phyloP scores from a whole-genome alignment of 768 basidiomycete genomes.

The Leccinellum albellum region DNA sequence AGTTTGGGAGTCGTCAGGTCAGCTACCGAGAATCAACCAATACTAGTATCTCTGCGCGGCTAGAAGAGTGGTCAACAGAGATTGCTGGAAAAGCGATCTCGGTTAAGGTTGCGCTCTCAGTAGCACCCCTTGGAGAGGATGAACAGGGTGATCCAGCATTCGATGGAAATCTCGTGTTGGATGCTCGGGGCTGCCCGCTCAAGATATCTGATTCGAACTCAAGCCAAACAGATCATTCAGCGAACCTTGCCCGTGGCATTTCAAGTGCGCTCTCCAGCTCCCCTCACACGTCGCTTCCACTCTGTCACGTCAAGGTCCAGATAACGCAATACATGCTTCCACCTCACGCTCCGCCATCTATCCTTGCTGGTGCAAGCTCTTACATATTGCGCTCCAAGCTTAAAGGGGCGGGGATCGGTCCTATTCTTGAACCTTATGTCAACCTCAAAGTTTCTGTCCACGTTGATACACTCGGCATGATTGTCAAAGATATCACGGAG shows the following conservation, averaged over 20 bases:
- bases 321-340: constrained; percentile 46
- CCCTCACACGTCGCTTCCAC: constrained; percentile 68
- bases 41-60: constrained; percentile 22
- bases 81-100: constrained; percentile 52
- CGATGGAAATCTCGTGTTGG: constrained; percentile 74
- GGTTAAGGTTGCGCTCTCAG: constrained; percentile 50
- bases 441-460: constrained; percentile 62
- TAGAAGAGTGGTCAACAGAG: constrained; percentile 59
- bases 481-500: constrained; percentile 82
- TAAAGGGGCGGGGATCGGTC: constrained; percentile 60
- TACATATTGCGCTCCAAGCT: constrained; percentile 60
- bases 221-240: constrained; percentile 41
- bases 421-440: constrained; percentile 77
- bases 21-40: constrained; percentile 68
- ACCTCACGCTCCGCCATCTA: constrained; percentile 40
- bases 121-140: constrained; percentile 50
- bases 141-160: constrained; percentile 67
- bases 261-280: constrained; percentile 72
- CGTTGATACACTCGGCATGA: constrained; percentile 68
- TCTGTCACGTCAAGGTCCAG: constrained; percentile 61
- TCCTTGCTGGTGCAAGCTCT: constrained; percentile 64
- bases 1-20: constrained; percentile 73
- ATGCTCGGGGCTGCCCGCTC: constrained; percentile 47
- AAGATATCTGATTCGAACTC: constrained; percentile 48
- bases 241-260: constrained; percentile 64